Percentiles rank a stretch among this genome's conserved stretches.
Conservation (phyloP, 1,139 yeast species). For the Nakaseomyces delphensis region DNA sequence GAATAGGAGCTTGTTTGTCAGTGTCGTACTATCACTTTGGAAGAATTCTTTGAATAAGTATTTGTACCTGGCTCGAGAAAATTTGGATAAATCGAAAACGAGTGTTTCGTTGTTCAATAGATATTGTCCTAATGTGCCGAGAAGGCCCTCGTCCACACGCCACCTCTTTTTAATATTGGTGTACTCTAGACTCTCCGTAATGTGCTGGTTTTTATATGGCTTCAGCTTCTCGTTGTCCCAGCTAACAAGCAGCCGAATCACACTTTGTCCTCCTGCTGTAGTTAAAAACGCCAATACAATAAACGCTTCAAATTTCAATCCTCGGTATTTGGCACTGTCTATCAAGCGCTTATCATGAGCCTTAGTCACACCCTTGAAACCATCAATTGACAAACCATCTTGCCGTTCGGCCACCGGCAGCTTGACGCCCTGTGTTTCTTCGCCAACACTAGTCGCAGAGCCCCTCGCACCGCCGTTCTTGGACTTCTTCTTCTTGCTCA, state of each 20-base stretch:
- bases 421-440: no score
- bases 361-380: neutral
- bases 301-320: neutral
- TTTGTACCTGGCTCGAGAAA: neutral
- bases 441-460: no score
- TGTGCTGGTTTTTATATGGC: neutral
- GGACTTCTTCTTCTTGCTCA: conserved; percentile 5
- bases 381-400: no score
- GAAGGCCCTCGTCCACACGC: neutral
- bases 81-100: neutral
- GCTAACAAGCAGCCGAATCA: neutral
- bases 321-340: neutral
- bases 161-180: neutral
- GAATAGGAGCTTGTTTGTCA: neutral
- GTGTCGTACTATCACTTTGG: neutral
- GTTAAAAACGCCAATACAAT: neutral
- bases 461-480: neutral
- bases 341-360: neutral
- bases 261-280: neutral
- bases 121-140: neutral
- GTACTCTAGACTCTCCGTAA: neutral
- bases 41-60: neutral
- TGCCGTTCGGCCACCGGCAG: no score
- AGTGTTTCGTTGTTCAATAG: neutral
- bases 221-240: neutral